Conservation (phyloP, 2,329 filamentous ascomycete genomes). For the Aspergillus neoniger region DNA sequence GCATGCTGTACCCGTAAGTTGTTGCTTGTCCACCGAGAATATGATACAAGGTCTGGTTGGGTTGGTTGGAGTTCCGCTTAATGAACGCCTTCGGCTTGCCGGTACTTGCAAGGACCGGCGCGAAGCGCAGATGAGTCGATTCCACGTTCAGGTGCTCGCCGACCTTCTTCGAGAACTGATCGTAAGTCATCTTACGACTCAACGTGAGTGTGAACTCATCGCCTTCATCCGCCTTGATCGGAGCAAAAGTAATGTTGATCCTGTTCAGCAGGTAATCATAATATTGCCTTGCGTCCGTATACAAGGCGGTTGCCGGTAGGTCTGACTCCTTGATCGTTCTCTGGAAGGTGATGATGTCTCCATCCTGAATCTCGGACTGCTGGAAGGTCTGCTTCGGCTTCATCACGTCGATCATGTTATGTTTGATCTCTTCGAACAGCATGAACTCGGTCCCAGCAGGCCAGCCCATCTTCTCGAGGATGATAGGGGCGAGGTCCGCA, state of each 20-base stretch:
- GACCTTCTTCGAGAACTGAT: constrained; percentile 80
- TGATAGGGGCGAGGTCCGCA: constrained; percentile 75
- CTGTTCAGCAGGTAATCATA: constrained; percentile 93
- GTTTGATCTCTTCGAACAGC: constrained; percentile 97
- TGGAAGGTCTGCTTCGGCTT: constrained; percentile 88
- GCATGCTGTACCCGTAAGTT: constrained; percentile 66
- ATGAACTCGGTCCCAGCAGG: constrained; percentile 69
- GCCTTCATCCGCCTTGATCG: constrained; percentile 56
- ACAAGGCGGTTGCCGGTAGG: constrained; percentile 49
- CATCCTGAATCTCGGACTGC: constrained; percentile 91
- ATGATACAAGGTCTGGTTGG: constrained; percentile 69
- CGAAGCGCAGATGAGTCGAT: constrained; percentile 86
- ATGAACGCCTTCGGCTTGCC: constrained; percentile 77
- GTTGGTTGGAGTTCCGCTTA: constrained; percentile 70
- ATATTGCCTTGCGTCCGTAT: constrained; percentile 74
- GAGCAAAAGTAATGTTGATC: constrained; percentile 74
- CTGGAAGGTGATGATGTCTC: constrained; percentile 96
- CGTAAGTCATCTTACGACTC: constrained; percentile 87
- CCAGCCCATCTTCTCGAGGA: constrained; percentile 85
- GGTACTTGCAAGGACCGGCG: constrained; percentile 74
- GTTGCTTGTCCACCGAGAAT: constrained; percentile 78
- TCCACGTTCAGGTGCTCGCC: constrained; percentile 75
- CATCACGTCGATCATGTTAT: constrained; percentile 92
- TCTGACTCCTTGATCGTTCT: constrained; percentile 53
- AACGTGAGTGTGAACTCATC: constrained; percentile 76